These are phyloP conservation scores for Haematococcus lacustris DNA, from an alignment of 139 green algal species.

Conservation along the genomic window DNA sequence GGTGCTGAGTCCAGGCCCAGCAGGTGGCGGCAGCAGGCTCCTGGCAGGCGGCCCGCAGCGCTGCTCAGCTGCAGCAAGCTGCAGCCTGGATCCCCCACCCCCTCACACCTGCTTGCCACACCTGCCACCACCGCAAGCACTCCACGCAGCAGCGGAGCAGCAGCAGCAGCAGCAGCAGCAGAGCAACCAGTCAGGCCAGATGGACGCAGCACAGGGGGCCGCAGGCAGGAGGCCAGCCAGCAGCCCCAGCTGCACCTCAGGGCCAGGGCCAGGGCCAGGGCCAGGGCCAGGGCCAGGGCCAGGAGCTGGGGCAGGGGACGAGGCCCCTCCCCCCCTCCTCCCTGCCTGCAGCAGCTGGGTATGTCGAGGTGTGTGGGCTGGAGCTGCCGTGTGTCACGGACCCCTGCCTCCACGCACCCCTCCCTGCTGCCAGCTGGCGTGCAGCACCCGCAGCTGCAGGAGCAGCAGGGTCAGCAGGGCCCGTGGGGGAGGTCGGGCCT, in stretches of 20 bases:
- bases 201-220: too few relatives aligned
- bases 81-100: slow-evolving; percentile 10
- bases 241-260: too few relatives aligned
- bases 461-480: too few relatives aligned
- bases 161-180: slow-evolving; percentile 6
- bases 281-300: too few relatives aligned
- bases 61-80: slow-evolving; percentile 6
- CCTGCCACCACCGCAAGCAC: too few relatives aligned
- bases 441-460: too few relatives aligned
- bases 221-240: not conserved
- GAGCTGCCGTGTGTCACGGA: slow-evolving; percentile 30
- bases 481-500: too few relatives aligned
- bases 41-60: not conserved
- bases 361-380: slow-evolving; percentile 51
- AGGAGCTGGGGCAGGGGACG: too few relatives aligned
- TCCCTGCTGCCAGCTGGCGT: not conserved
- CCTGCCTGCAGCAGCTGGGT: slow-evolving; percentile 26
- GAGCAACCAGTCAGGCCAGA: not conserved
- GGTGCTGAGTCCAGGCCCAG: too few relatives aligned
- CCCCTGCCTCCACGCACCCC: not conserved
- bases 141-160: not conserved
- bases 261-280: too few relatives aligned
- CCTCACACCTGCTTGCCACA: not conserved
- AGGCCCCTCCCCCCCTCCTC: not conserved
- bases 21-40: not conserved